phyloP scores from a whole-genome alignment of 2,329 filamentous ascomycete genomes.

The Gaeumannomyces sp. region DNA sequence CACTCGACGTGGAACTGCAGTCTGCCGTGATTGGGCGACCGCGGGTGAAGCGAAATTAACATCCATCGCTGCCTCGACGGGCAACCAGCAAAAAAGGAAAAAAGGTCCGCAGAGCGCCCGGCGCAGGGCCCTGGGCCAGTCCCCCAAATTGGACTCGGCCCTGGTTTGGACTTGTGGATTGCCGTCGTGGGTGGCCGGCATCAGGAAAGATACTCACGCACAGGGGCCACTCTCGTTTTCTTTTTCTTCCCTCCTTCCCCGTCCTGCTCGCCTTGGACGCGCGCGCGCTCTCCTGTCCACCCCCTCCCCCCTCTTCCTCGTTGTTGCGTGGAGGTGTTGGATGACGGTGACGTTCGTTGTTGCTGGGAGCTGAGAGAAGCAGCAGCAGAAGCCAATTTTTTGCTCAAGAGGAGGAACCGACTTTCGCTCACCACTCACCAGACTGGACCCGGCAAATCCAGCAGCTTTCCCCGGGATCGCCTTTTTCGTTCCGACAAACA shows the following conservation, averaged over 20 bases:
- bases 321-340: neutral
- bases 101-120: neutral
- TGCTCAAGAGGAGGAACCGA: neutral
- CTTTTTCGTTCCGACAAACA: neutral
- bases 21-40: conserved; percentile 8
- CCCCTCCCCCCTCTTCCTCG: neutral
- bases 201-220: neutral
- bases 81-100: neutral
- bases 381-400: neutral
- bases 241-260: neutral
- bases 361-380: neutral
- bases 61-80: conserved; percentile 1
- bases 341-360: too few relatives aligned
- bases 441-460: neutral
- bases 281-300: neutral
- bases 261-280: neutral
- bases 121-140: neutral
- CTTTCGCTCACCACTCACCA: neutral
- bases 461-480: neutral
- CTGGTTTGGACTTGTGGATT: neutral
- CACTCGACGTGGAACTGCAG: conserved; percentile 1
- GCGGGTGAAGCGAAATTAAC: conserved; percentile 4
- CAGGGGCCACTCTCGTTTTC: neutral
- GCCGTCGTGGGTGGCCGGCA: neutral
- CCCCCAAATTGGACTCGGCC: neutral